Evolutionary conservation across 78 protist species (phyloP), one percentile per base, ranked within the genome.

Genomic region (Emiliania huxleyi): DNA sequence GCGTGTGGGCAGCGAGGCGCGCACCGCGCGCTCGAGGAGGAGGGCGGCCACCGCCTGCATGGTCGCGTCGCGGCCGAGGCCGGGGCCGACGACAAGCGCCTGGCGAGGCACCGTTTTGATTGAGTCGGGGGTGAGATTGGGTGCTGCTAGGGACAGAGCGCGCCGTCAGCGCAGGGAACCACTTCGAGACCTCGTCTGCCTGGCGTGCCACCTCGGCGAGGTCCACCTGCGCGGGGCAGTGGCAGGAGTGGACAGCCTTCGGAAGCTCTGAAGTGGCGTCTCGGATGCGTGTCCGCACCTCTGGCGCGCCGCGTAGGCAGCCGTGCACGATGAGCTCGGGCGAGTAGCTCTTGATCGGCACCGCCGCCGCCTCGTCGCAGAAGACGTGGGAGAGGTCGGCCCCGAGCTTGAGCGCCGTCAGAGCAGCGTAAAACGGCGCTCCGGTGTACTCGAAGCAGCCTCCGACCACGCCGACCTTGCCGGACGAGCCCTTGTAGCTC

Each of bases 291-390:
- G n/a, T n/a, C n/a, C n/a, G n/a, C n/a, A n/a, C 71, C 5, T 18
- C 21, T 18, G 71, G 71, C 26, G 12, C 85, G 85, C 48, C 56
- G 22, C 26, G 37, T 4, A 77, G 3, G 46, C 85, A 77, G 23
- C 96, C 96, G 40, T 37, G 85, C 37, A 96, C 97, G 29, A 96
- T 93, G 77, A 96, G 71, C 46, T 96, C 97, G 23, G 97, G 97
- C 29, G 95, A 90, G 94, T 96, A 96, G 62, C 94, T 0, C 88
- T 96, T 96, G 93, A 96, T 92, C 33, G 91, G 43, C 2, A 40
- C 37, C 11, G 94, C 94, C 3, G 95, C 95, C 0, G 19, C 90
- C 12, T 26, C 71, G 37, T 94, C 35, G 52, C 96, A 93, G 69
- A 96, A 45, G 49, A 96, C 94, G 85, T 77, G 84, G 4, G 75